Percentiles rank a stretch among this genome's conserved stretches.
Evolutionary conservation across 352 stramenopile genomes (phyloP).

Genomic region (Globisporangium echinulatum): DNA sequence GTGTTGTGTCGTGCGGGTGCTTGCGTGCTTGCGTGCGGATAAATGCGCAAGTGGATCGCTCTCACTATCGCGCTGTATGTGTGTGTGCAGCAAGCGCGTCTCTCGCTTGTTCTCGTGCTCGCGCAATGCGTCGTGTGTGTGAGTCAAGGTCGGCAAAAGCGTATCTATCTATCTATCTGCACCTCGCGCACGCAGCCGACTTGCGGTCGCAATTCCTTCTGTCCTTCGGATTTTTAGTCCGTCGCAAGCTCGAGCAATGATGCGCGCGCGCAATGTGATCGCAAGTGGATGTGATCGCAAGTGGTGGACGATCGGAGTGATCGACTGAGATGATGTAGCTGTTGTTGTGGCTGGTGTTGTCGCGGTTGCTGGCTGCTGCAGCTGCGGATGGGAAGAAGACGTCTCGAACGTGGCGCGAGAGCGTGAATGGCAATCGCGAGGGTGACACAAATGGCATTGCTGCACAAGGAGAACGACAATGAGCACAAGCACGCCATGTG

Average conservation of each 20-base stretch:
- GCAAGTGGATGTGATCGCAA: background rate
- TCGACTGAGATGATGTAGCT: too few relatives aligned
- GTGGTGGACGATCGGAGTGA: too few relatives aligned
- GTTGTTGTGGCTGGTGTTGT: too few relatives aligned
- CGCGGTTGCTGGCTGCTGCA: too few relatives aligned
- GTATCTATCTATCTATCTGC: slow-evolving; percentile 3
- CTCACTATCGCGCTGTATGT: background rate
- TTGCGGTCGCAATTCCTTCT: slow-evolving; percentile 1
- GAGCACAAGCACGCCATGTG: background rate
- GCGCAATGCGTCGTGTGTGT: background rate
- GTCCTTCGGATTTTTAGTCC: background rate
- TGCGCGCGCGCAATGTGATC: background rate
- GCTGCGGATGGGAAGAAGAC: too few relatives aligned
- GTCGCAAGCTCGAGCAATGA: background rate
- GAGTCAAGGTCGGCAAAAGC: slow-evolving; percentile 1
- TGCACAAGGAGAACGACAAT: too few relatives aligned
- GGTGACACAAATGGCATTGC: background rate
- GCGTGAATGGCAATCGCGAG: background rate
- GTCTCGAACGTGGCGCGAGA: too few relatives aligned
- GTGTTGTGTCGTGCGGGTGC: background rate
- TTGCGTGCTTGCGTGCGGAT: background rate
- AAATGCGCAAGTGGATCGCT: too few relatives aligned
- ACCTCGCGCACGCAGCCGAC: background rate
- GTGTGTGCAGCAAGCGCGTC: background rate
- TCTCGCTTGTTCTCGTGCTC: background rate